Conservation (phyloP, 2,329 filamentous ascomycete species). For the Stachybotrys chlorohalonatus region DNA sequence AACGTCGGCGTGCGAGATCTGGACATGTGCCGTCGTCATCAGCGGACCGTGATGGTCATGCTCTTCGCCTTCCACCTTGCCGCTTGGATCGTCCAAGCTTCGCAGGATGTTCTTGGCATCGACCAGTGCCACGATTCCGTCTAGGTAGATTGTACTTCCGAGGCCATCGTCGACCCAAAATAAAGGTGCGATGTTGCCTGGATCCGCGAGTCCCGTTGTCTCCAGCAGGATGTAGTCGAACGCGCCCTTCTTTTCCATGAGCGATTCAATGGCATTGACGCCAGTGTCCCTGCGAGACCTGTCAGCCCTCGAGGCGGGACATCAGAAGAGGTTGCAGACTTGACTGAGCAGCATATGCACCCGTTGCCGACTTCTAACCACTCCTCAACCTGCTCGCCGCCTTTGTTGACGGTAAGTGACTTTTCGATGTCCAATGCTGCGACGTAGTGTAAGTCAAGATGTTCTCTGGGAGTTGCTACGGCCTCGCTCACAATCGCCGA, state of each 20-base stretch:
- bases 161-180: slow-evolving; percentile 98
- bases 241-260: slow-evolving; percentile 87
- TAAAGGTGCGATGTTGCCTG: slow-evolving; percentile 86
- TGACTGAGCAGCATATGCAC: slow-evolving; percentile 96
- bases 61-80: slow-evolving; percentile 38
- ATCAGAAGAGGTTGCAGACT: slow-evolving; percentile 38
- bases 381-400: slow-evolving; percentile 75
- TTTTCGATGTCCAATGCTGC: slow-evolving; percentile 90
- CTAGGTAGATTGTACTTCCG: slow-evolving; percentile 89
- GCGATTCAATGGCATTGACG: slow-evolving; percentile 86
- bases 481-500: slow-evolving; percentile 61
- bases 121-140: slow-evolving; percentile 92
- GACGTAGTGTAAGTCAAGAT: slow-evolving; percentile 3
- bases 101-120: slow-evolving; percentile 88
- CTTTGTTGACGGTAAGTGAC: slow-evolving; percentile 81
- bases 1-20: slow-evolving; percentile 95
- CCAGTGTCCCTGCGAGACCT: slow-evolving; percentile 61
- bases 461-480: background rate
- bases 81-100: slow-evolving; percentile 65
- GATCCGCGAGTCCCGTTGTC: slow-evolving; percentile 90
- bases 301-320: slow-evolving; percentile 11
- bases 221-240: slow-evolving; percentile 98
- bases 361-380: slow-evolving; percentile 96
- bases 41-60: slow-evolving; percentile 51
- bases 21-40: slow-evolving; percentile 87